Base-by-base conservation (phyloP, 805 yeast genomes). In the Candida schatavii region DNA sequence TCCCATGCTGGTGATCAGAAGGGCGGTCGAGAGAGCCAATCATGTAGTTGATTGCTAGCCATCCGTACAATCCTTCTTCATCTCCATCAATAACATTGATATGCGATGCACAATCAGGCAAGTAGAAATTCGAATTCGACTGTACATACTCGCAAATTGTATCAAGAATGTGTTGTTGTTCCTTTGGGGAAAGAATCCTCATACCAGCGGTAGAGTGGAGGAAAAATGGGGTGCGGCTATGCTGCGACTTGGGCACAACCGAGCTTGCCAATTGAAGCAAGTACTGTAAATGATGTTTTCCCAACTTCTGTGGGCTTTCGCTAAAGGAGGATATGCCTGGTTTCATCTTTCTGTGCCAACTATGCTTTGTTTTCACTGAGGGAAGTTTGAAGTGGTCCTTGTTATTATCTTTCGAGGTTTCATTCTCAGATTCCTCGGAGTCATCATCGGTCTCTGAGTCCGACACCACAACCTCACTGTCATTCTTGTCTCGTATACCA, bases 141-240 rank as follows among this genome's bases (percentile, higher is more conserved):
- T 61, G 61, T 31, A 83, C 57, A 47, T 79, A 81, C 6, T 53
- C 42, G 51, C 89, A 83, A 2, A 78, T 66, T 29, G 63, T 61
- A 13, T 61, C 65, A 43, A 81, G 52, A 15, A 81, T 69, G 14
- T 59, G 57, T 33, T 62, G 62, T 48, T 75, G 81, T 27, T 76
- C 75, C 10, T 68, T 62, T 1, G 82, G 84, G 17, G 70, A 72
- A 32, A 83, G 59, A 11, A 78, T 56, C 34, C 88, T 59, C 80
- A 82, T 74, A 0, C 87, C 87, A 0, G 85, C 88, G 0, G 88
- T 83, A 0, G 86, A 80, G 56, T 83, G 87, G 5, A 83, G 55
- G 48, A 80, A 82, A 0, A 83, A 68, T 0, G 90, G 90, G 0
- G 90, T 83, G 37, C 88, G 54, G 7, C 52, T 52, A 39, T 77